phyloP scores from a whole-genome alignment of 2,329 filamentous ascomycete genomes.

The Penicillium sp. region DNA sequence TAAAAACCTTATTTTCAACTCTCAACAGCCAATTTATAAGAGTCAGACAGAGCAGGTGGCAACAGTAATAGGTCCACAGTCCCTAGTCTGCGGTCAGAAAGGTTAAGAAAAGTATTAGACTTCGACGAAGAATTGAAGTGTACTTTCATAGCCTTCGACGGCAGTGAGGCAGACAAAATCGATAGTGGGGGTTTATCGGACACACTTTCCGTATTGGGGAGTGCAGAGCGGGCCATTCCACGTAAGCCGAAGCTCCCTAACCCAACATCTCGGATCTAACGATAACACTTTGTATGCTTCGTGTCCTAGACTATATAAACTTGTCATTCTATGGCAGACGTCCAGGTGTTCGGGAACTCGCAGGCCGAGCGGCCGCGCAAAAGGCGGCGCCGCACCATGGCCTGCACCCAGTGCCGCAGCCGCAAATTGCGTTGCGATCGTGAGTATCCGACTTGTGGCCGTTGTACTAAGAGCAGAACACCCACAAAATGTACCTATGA shows the following conservation, averaged over 20 bases:
- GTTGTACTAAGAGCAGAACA: slow-evolving; percentile 39
- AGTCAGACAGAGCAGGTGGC: too few species aligned
- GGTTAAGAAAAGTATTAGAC: too few species aligned
- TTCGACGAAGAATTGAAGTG: too few species aligned
- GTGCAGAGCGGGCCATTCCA: slow-evolving; percentile 4
- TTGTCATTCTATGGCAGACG: slow-evolving; percentile 8
- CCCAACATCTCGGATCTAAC: slow-evolving; percentile 6
- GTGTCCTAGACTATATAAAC: neutral
- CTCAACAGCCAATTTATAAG: too few species aligned
- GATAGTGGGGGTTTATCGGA: slow-evolving; percentile 1
- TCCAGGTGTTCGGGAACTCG: slow-evolving; percentile 4
- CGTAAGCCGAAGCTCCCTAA: slow-evolving; percentile 7
- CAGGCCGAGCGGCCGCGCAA: slow-evolving; percentile 34
- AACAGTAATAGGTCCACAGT: too few species aligned
- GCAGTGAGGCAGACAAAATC: neutral
- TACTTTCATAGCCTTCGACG: too few species aligned
- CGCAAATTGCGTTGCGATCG: slow-evolving; percentile 45
- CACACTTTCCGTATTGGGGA: slow-evolving; percentile 17
- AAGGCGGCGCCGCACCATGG: slow-evolving; percentile 40
- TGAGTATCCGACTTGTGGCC: slow-evolving; percentile 40
- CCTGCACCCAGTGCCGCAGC: slow-evolving; percentile 43
- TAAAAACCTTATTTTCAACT: too few species aligned
- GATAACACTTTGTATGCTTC: neutral
- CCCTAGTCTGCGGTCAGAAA: too few species aligned
- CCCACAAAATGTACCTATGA: slow-evolving; percentile 41